Evolutionary conservation across 2,329 filamentous ascomycete genomes (phyloP), one percentile per base, ranked within the genome.

Genomic region (Hortaea sp.): DNA sequence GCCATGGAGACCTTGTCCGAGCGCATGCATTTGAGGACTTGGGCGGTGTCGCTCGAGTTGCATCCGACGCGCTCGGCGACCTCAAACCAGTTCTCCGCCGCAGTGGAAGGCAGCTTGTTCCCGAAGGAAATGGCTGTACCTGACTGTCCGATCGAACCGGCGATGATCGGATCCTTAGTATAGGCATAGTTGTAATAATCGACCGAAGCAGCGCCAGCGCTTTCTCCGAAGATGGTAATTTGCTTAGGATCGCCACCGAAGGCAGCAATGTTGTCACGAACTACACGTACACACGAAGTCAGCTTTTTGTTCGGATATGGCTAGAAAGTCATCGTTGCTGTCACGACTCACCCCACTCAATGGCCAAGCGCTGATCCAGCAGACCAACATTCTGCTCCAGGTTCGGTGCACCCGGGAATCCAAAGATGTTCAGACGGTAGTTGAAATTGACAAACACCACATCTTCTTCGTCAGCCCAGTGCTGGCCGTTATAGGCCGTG

Each of bases 311-410:
- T 20, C 20, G 20, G 20, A 4, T 4, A 20, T 20, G 4, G 20
- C 20, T 20, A 20, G 20, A 20, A 20, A 20, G 20, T 2, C 20
- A 20, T 20, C 4, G 20, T 20, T 20, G 20, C 20, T 20, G 2
- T 20, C 20, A 35, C 7, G n/a, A 35, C 32, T 35, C 32, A 35
- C 32, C 68, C 78, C 78, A 82, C 53, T 78, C 65, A 6, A 82
- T 61, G 27, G 75, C 75, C 12, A 77, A 63, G 9, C 73, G 66
- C 55, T 80, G 77, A 48, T 79, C 76, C 43, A 70, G 64, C 0
- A 78, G 60, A 2, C 68, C 75, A 7, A 66, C 69, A 53, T 78
- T 78, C 2, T 12, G 59, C 53, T 31, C 68, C 64, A 39, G 72
- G 63, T 27, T 60, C 70, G 13, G 68, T 65, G 38, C 68, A 74